phyloP scores from a whole-genome alignment of 352 stramenopile species.

The Globisporangium orthogonon region DNA sequence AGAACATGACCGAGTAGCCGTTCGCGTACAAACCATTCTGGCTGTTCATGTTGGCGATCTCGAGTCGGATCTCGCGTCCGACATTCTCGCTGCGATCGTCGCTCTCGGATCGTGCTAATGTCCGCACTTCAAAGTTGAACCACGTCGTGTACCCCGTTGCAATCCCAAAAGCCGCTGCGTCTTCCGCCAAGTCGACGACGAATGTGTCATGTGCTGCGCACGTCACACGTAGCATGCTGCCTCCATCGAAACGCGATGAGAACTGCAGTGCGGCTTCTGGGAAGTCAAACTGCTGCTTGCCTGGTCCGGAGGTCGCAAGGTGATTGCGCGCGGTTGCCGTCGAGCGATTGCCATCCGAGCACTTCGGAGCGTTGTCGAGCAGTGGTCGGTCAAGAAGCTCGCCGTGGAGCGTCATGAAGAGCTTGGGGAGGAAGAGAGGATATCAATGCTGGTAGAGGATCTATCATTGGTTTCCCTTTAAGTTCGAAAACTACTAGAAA shows the following conservation, averaged over 20 bases:
- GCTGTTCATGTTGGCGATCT: conserved; percentile 37
- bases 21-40: conserved; percentile 32
- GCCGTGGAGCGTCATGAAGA: too few relatives aligned
- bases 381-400: too few relatives aligned
- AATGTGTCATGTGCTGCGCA: conserved; percentile 16
- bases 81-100: not conserved
- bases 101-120: not conserved
- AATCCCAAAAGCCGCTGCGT: conserved; percentile 29
- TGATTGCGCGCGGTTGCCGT: too few relatives aligned
- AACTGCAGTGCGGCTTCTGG: conserved; percentile 22
- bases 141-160: conserved; percentile 39
- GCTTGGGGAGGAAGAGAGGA: too few relatives aligned
- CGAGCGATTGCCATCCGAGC: too few relatives aligned
- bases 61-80: conserved; percentile 15
- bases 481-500: too few relatives aligned
- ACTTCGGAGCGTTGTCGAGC: too few relatives aligned
- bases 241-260: conserved; percentile 31
- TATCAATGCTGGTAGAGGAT: too few relatives aligned
- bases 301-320: too few relatives aligned
- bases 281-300: conserved; percentile 12
- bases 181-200: conserved; percentile 30
- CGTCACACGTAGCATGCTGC: conserved; percentile 22
- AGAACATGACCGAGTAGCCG: conserved; percentile 25
- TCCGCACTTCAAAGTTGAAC: conserved; percentile 35
- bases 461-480: too few relatives aligned